These are phyloP conservation scores for Cryptococcus jaspeensis DNA, from an alignment of 1,284 basidiomycete species.

Conservation along the genomic window DNA sequence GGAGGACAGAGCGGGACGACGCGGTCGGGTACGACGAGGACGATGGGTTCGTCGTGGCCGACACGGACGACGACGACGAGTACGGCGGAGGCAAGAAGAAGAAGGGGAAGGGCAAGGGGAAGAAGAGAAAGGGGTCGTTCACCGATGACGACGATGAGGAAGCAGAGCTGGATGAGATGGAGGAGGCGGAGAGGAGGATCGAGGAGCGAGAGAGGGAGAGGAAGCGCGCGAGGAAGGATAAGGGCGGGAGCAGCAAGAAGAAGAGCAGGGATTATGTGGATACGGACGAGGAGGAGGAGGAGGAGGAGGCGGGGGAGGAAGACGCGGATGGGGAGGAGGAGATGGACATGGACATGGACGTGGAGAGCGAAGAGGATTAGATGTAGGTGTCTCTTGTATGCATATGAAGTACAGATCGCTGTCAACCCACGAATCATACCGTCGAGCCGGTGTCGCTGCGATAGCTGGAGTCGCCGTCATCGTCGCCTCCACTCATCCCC, in stretches of 20 bases:
- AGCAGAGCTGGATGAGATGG: conserved; percentile 37
- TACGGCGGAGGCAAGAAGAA: conserved; percentile 19
- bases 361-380: conserved; percentile 48
- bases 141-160: conserved; percentile 12
- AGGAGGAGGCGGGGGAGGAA: conserved; percentile 20
- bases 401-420: neutral
- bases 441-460: too few species aligned
- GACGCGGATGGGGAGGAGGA: conserved; percentile 30
- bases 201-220: conserved; percentile 33
- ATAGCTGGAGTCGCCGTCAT: too few species aligned
- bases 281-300: conserved; percentile 36
- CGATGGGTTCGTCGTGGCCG: conserved; percentile 49
- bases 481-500: too few species aligned
- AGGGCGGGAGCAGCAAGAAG: conserved; percentile 10
- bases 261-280: conserved; percentile 35
- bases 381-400: neutral
- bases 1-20: neutral
- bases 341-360: conserved; percentile 44
- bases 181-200: conserved; percentile 37
- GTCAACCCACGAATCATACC: neutral
- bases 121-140: conserved; percentile 13
- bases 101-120: conserved; percentile 26
- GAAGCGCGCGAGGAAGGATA: conserved; percentile 31
- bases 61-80: conserved; percentile 36
- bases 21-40: conserved; percentile 40